phyloP scores from a whole-genome alignment of 169 alveolate species.

The Cryptosporidium ubiquitum region DNA sequence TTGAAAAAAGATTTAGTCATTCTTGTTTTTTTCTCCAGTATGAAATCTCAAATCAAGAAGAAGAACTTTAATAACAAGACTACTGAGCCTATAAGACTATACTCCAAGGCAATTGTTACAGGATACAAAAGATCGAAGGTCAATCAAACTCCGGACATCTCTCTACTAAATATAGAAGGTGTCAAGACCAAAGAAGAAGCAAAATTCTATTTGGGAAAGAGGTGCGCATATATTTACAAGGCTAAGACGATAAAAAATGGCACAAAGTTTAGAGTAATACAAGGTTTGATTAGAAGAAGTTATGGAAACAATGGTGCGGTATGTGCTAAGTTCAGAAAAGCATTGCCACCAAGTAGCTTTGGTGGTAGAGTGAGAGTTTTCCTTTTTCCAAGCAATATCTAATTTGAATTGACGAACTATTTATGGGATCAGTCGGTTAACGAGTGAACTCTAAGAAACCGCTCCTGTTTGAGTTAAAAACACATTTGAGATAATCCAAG shows the following conservation, averaged over 20 bases:
- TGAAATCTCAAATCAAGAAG: slow-evolving; percentile 32
- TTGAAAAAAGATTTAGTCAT: background rate
- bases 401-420: slow-evolving; percentile 55
- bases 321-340: slow-evolving; percentile 94
- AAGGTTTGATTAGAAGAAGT: slow-evolving; percentile 97
- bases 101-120: slow-evolving; percentile 89
- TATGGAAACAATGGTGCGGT: slow-evolving; percentile 98
- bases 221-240: slow-evolving; percentile 97
- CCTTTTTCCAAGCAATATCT: slow-evolving; percentile 94
- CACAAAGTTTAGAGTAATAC: slow-evolving; percentile 93
- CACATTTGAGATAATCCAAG: too few relatives aligned
- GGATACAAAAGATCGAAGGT: slow-evolving; percentile 95
- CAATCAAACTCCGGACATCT: slow-evolving; percentile 93
- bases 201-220: slow-evolving; percentile 96
- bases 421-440: background rate
- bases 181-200: slow-evolving; percentile 95
- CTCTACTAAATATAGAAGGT: slow-evolving; percentile 95
- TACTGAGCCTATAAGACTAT: slow-evolving; percentile 89
- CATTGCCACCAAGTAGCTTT: slow-evolving; percentile 96
- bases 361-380: slow-evolving; percentile 96
- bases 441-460: background rate
- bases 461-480: background rate
- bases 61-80: slow-evolving; percentile 74
- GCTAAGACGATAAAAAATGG: slow-evolving; percentile 92
- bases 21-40: background rate